Evolutionary conservation across 768 basidiomycete species (phyloP).

Genomic region (Leccinum boreale): DNA sequence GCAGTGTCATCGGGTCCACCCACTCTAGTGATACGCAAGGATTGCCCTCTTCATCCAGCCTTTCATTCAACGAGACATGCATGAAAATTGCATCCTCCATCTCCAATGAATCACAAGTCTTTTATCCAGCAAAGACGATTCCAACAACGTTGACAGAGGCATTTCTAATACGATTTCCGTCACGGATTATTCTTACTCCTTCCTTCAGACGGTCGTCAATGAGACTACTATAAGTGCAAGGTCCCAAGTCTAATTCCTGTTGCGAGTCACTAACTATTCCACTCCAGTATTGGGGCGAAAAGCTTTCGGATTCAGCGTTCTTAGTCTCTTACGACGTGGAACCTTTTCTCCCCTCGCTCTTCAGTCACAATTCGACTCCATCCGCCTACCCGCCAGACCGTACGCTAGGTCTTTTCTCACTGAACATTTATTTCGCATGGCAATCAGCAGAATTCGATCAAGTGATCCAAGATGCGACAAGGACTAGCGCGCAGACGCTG

Average conservation of each 20-base stretch:
- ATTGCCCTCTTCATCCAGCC: background rate
- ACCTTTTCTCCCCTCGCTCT: conserved; percentile 44
- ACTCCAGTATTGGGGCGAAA: conserved; percentile 13
- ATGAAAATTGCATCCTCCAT: background rate
- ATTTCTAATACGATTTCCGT: conserved; percentile 1
- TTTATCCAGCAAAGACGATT: background rate
- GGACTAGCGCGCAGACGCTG: conserved; percentile 36
- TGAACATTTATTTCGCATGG: conserved; percentile 41
- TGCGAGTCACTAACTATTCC: background rate
- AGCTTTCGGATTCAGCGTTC: background rate
- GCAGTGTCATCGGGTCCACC: background rate
- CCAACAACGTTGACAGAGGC: background rate
- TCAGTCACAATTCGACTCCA: conserved; percentile 32
- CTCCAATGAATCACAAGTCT: conserved; percentile 5
- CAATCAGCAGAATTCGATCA: background rate
- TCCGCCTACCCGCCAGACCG: conserved; percentile 48
- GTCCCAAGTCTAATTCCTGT: background rate
- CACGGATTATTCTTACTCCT: conserved; percentile 1
- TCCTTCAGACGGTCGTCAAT: conserved; percentile 14
- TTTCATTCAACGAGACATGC: background rate
- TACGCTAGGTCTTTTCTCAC: conserved; percentile 33
- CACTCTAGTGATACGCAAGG: background rate
- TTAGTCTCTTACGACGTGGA: conserved; percentile 34
- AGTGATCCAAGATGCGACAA: conserved; percentile 34
- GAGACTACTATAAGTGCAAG: conserved; percentile 8